Evolutionary conservation across 495 filamentous ascomycete genomes (phyloP), one percentile per base, ranked within the genome.

Genomic region (Zalerion maritima): DNA sequence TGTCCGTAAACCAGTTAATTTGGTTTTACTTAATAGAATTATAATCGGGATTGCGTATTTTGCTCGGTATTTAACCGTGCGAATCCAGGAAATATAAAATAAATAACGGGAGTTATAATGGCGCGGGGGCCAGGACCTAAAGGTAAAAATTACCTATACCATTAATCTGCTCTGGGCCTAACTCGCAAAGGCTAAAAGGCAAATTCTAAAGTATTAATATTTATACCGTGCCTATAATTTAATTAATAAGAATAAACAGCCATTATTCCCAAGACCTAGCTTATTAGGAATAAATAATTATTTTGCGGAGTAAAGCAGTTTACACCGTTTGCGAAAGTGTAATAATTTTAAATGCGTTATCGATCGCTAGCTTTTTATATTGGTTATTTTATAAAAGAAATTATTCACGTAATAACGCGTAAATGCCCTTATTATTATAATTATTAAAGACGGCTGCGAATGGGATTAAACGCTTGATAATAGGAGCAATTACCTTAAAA

Each of bases 31-130:
- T 46, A 38, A 57, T 53, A 34, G 26, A 33, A 23, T 52, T 43
- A 34, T 54, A 57, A 41, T 47, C 52, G 21, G 46, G 49, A 42
- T 47, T 32, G 11, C 32, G 26, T 33, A 44, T 39, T 21, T 36
- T 24, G 29, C 38, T 44, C 29, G 38, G 34, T 36, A 49, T 46
- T 42, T 55, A 39, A 22, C 45, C 43, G 36, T 57, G 47, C 23
- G 49, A 52, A 31, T 55, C 49, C 27, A 57, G 40, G 41, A 57
- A 52, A 41, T 50, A 57, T 31, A 57, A 39, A 35, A 45, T 57
- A 33, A 41, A 45, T 39, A 55, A 41, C 27, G 52, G 41, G 24
- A 41, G 36, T 29, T 46, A 34, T 44, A 47, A 47, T 31, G 42
- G 35, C 10, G 38, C 45, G 24, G 40, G 38, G 36, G 41, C 35